These are phyloP conservation scores for Xylaria telfairii DNA, from an alignment of 495 filamentous ascomycete species.

Conservation along the genomic window DNA sequence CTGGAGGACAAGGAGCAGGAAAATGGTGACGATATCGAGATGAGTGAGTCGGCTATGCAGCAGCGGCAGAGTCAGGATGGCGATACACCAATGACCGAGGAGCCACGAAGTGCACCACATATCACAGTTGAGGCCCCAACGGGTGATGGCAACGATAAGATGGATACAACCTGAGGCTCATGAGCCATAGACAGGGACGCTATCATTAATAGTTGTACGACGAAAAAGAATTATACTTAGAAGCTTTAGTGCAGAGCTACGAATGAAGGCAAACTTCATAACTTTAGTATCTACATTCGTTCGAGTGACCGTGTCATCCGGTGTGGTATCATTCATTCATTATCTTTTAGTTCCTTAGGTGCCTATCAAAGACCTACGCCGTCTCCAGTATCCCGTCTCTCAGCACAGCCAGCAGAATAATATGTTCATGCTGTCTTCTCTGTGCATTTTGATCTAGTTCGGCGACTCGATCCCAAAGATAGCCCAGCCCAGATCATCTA, in stretches of 20 bases:
- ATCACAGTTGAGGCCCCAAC: constrained; percentile 59
- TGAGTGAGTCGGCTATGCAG: constrained; percentile 45
- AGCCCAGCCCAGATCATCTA: neutral
- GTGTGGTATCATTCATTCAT: constrained; percentile 21
- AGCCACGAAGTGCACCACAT: constrained; percentile 49
- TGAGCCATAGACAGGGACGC: neutral
- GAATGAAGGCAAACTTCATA: neutral
- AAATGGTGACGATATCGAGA: constrained; percentile 72
- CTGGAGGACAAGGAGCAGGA: constrained; percentile 62
- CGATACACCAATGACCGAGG: constrained; percentile 49
- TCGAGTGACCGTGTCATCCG: constrained; percentile 5
- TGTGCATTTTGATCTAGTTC: neutral
- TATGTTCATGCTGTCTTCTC: neutral
- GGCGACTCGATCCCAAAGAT: neutral
- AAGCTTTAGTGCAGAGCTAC: constrained; percentile 12
- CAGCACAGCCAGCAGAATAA: neutral
- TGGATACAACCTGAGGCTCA: constrained; percentile 66
- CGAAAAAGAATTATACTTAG: constrained; percentile 26
- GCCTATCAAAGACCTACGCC: neutral
- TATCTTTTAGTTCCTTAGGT: neutral
- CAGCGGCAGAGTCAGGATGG: constrained; percentile 50
- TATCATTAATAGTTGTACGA: neutral
- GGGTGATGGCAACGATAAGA: constrained; percentile 58
- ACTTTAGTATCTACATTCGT: constrained; percentile 5
- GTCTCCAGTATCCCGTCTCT: neutral